Evolutionary conservation across 352 stramenopile species (phyloP).

Genomic region (Thalassiosira mediterranea): DNA sequence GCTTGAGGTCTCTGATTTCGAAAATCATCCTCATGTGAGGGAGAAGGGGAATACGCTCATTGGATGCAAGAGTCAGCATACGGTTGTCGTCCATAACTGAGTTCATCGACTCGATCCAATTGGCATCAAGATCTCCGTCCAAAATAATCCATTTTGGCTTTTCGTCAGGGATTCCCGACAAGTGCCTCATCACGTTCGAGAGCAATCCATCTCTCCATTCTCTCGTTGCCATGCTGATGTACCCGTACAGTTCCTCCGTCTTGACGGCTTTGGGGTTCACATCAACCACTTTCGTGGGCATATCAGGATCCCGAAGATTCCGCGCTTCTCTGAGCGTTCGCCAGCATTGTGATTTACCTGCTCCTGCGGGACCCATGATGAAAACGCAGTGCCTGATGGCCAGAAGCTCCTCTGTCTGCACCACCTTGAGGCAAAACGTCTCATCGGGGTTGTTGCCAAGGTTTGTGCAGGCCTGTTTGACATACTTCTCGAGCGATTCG

Average conservation of each 20-base stretch:
- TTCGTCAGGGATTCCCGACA: constrained; percentile 90
- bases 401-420: constrained; percentile 92
- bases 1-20: constrained; percentile 94
- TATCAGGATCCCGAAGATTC: constrained; percentile 86
- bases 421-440: constrained; percentile 92
- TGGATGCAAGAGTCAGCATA: constrained; percentile 94
- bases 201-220: constrained; percentile 96
- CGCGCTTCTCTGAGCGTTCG: constrained; percentile 88
- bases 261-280: constrained; percentile 94
- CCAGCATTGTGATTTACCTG: constrained; percentile 94
- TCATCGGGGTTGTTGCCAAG: constrained; percentile 91
- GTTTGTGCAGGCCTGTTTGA: constrained; percentile 88
- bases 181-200: constrained; percentile 94
- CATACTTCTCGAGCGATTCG: constrained; percentile 89
- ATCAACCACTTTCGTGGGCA: constrained; percentile 90
- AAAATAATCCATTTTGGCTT: constrained; percentile 86
- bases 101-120: constrained; percentile 92
- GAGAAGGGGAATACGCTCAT: constrained; percentile 94
- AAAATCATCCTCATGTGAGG: constrained; percentile 95
- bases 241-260: constrained; percentile 91
- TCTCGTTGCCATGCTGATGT: constrained; percentile 92
- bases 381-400: constrained; percentile 94
- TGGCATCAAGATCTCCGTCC: constrained; percentile 92
- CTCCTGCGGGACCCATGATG: constrained; percentile 91
- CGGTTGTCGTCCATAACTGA: constrained; percentile 85